Percentiles rank a stretch among this genome's conserved stretches.
These are phyloP conservation scores for Xylaria multiplex DNA, from an alignment of 2,329 filamentous ascomycete species.

Conservation along the genomic window DNA sequence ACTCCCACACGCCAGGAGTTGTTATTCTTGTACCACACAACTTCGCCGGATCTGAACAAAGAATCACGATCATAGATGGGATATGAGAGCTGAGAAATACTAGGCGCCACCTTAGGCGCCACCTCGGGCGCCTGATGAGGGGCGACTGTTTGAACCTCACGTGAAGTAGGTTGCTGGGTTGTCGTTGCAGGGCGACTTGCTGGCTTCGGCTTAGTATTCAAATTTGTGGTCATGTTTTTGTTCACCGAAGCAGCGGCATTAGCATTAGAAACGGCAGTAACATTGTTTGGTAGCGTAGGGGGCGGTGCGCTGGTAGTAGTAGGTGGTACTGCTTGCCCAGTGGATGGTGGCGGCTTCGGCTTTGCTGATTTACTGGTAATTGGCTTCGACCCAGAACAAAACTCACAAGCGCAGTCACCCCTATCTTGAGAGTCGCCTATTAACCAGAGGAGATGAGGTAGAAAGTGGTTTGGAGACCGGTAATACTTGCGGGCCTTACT, in stretches of 20 bases:
- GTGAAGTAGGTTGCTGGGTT: conserved; percentile 12
- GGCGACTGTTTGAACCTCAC: conserved; percentile 10
- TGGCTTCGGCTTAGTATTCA: conserved; percentile 9
- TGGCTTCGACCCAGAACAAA: conserved; percentile 36
- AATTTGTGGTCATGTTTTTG: not conserved
- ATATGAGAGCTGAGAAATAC: conserved; percentile 14
- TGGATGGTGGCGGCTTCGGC: conserved; percentile 11
- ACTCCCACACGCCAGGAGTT: conserved; percentile 61
- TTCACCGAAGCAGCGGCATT: conserved; percentile 1
- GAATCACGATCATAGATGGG: conserved; percentile 39
- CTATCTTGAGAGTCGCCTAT: conserved; percentile 35
- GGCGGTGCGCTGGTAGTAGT: conserved; percentile 3
- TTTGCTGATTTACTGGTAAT: conserved; percentile 32
- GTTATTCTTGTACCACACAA: conserved; percentile 62
- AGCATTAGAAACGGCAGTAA: not conserved
- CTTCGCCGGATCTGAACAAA: conserved; percentile 60
- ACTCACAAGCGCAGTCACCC: conserved; percentile 40
- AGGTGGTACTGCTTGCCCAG: conserved; percentile 5
- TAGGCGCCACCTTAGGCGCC: not conserved
- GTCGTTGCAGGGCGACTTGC: conserved; percentile 4
- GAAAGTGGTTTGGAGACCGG: conserved; percentile 42
- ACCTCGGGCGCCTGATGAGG: conserved; percentile 14
- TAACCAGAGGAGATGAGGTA: conserved; percentile 44
- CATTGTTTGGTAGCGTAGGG: not conserved
- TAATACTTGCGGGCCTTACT: conserved; percentile 39